phyloP scores from a whole-genome alignment of 352 stramenopile genomes.

The Globisporangium lucens region DNA sequence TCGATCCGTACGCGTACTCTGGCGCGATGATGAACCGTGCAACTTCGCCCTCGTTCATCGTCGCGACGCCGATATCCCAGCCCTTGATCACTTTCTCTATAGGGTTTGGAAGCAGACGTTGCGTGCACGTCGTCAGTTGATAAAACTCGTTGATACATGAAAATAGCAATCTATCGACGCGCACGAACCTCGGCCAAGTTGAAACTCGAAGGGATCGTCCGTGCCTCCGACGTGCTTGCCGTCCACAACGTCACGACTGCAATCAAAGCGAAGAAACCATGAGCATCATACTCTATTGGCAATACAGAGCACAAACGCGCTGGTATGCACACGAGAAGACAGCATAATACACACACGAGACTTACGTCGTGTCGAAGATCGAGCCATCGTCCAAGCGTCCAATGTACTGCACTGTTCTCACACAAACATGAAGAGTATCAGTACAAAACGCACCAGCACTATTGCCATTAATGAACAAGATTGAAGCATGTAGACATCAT shows the following conservation, averaged over 20 bases:
- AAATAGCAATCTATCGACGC: background rate
- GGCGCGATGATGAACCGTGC: constrained; percentile 83
- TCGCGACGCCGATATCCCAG: constrained; percentile 81
- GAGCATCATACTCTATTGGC: background rate
- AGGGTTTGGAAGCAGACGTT: background rate
- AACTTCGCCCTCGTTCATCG: constrained; percentile 75
- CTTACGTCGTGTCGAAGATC: constrained; percentile 86
- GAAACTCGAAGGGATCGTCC: constrained; percentile 85
- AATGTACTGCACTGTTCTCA: constrained; percentile 73
- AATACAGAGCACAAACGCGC: background rate
- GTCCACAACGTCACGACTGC: constrained; percentile 72
- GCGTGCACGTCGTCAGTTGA: background rate
- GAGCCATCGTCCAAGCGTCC: constrained; percentile 75
- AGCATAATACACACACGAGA: background rate
- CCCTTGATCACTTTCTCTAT: constrained; percentile 85
- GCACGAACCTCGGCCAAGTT: constrained; percentile 62
- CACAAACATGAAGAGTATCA: constrained; percentile 2
- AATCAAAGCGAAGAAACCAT: background rate
- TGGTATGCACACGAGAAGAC: background rate
- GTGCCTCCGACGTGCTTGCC: constrained; percentile 81
- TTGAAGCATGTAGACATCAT: background rate
- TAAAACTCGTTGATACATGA: background rate
- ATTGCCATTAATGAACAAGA: background rate
- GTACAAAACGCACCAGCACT: background rate
- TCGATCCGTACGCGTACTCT: constrained; percentile 73